Base-by-base conservation (phyloP, 2,329 filamentous ascomycete genomes). In the Botrytis deweyae region DNA sequence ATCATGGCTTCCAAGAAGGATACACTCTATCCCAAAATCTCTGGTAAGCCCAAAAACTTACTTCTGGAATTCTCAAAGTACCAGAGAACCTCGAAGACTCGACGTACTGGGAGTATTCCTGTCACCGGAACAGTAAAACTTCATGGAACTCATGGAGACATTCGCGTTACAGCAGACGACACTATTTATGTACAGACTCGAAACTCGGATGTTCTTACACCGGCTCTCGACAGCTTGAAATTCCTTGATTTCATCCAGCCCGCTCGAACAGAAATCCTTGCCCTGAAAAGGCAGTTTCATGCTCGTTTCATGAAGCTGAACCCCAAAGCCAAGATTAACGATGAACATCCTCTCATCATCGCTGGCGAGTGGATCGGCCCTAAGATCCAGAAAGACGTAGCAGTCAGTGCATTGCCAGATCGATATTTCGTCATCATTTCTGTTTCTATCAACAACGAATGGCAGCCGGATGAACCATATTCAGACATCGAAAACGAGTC, bases 311-410 rank as follows among this genome's bases (percentile, higher is more conserved):
- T 25, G 12, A 38, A 73, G 42, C 61, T 78, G 2, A 77, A 79
- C 38, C 73, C 70, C 0, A 64, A 59, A 18, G 44, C 38, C 0
- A 59, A 73, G 1, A 58, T 79, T 1, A 33, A 73, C 1, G 52
- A 70, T 1, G 59, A 75, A 16, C 9, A 73, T n/a, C 76, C 77
- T 1, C 44, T 78, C 7, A 78, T 79, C 16, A 75, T 79, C 22
- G 78, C 78, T 5, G 78, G 78, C 3, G 78, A 79, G 55, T 79
- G 76, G 74, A 73, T 79, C 14, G 78, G 78, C 0, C 77, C 77
- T 0, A 76, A 72, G 10, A 63, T 79, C 18, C 75, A 78, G 38
- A 78, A 76, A 59, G 73, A 70, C 6, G 74, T 77, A 0, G 78
- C 75, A 0, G 64, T 79, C 22, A 67, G 38, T 3, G 63, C 73